A percentile compares a stretch with the other conserved stretches of the same genome.
These are phyloP conservation scores for Kingdonia uniflora DNA, from an alignment of 164 flowering plant genomes.

Conservation along the genomic window DNA sequence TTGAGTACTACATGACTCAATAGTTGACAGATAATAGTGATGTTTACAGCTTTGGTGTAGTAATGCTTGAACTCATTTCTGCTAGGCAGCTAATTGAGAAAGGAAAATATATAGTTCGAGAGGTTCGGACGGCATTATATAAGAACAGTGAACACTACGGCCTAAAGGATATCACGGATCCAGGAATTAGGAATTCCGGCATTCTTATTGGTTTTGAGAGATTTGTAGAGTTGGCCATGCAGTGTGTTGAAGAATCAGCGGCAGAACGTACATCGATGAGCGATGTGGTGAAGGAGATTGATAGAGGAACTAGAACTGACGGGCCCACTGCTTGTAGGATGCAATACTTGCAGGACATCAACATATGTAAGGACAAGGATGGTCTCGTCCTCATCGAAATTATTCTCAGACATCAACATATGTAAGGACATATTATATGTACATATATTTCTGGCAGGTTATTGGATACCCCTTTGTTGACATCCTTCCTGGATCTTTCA, in stretches of 20 bases:
- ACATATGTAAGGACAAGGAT: too few species aligned
- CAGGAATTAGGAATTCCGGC: background rate
- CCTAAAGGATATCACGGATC: background rate
- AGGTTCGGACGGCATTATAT: background rate
- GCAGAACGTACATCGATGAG: background rate
- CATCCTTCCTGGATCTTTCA: too few species aligned
- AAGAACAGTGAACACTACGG: background rate
- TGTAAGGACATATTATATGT: too few species aligned
- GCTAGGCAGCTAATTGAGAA: background rate
- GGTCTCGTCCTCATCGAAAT: too few species aligned
- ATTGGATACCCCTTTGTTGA: too few species aligned
- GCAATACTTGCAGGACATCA: too few species aligned
- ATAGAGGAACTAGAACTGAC: too few species aligned
- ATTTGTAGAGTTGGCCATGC: background rate
- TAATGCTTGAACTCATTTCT: background rate
- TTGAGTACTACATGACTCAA: background rate
- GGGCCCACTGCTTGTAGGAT: too few species aligned
- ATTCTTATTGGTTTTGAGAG: background rate
- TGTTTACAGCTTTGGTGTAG: background rate
- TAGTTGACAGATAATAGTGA: background rate
- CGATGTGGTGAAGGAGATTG: background rate
- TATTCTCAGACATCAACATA: too few species aligned
- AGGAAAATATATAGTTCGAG: background rate
- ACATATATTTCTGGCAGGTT: too few species aligned
- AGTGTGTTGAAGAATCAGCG: background rate